Evolutionary conservation across 495 filamentous ascomycete species (phyloP), one percentile per base, ranked within the genome.

Genomic region (Talaromyces ruber): DNA sequence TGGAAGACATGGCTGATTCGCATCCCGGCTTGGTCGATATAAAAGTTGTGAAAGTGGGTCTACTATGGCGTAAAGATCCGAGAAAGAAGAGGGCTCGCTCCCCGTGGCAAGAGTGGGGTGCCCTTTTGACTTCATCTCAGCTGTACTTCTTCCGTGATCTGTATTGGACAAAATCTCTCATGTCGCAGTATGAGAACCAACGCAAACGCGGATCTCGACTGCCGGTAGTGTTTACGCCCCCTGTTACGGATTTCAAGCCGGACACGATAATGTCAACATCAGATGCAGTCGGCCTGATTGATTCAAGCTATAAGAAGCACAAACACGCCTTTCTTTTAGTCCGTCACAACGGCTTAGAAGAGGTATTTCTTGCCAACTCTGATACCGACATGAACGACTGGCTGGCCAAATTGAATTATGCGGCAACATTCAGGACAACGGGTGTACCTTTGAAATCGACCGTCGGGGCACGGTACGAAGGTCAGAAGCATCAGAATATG

Each of bases 41-140:
- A 68, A 96, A 95, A 66, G 88, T 98, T 29, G 95, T 93, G 57
- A 99, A 98, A 72, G 93, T 99, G 58, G 94, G 94, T 4, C 74
- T 97, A 14, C 74, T 99, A 34, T 99, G 95, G 94, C 87, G 94
- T 16, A 99, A 99, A 71, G 92, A 97, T 59, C 76, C 84, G 11
- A 97, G 96, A 72, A 96, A 90, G 75, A 97, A 97, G 80, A 92
- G 92, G 72, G 88, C 92, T 0, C 83, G 95, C 34, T 97, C 92
- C 1, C 95, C 94, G 1, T 99, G 94, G 94, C 92, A 96, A 66
- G 94, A 98, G 77, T 99, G 94, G 94, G 94, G 94, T 53, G 93
- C 92, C 32, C 85, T 99, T 52, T 81, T 99, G 22, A 99, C 94
- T 6, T 88, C 92, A 26, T 93, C 94, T 14, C 93, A 97, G 67